These are phyloP conservation scores for Scedosporium dehoogii DNA, from an alignment of 2,329 filamentous ascomycete genomes.

Conservation along the genomic window DNA sequence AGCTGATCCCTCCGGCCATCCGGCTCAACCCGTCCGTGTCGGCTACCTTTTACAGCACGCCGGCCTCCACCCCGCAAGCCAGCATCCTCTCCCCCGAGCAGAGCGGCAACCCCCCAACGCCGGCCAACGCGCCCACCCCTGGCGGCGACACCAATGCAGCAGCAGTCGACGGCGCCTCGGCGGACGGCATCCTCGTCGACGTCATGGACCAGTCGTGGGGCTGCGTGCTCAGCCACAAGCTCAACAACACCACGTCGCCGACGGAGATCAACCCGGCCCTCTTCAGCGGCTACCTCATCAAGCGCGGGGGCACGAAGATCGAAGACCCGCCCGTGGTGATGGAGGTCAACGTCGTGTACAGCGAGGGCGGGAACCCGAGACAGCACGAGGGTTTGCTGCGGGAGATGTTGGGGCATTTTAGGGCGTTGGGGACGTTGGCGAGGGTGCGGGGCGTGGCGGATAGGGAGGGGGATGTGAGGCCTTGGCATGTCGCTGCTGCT, in stretches of 20 bases:
- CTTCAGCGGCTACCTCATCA: slow-evolving; percentile 56
- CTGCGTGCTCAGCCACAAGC: slow-evolving; percentile 56
- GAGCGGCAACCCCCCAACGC: slow-evolving; percentile 39
- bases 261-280: slow-evolving; percentile 47
- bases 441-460: slow-evolving; percentile 54
- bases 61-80: slow-evolving; percentile 57
- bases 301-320: slow-evolving; percentile 43
- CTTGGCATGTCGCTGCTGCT: slow-evolving; percentile 68
- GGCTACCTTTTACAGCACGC: slow-evolving; percentile 46
- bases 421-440: slow-evolving; percentile 59
- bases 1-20: slow-evolving; percentile 46
- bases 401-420: slow-evolving; percentile 61
- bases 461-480: slow-evolving; percentile 50
- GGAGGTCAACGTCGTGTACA: slow-evolving; percentile 55
- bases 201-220: slow-evolving; percentile 68
- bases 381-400: slow-evolving; percentile 55
- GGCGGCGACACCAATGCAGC: slow-evolving; percentile 23
- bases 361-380: slow-evolving; percentile 37
- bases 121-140: slow-evolving; percentile 30
- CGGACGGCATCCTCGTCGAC: slow-evolving; percentile 62
- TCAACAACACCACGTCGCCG: slow-evolving; percentile 48
- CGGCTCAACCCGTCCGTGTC: slow-evolving; percentile 35
- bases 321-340: slow-evolving; percentile 52
- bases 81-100: slow-evolving; percentile 52
- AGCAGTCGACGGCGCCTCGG: slow-evolving; percentile 36